Evolutionary conservation across 345 rosid genomes (phyloP).

Genomic region (Atalantia buxifolia): DNA sequence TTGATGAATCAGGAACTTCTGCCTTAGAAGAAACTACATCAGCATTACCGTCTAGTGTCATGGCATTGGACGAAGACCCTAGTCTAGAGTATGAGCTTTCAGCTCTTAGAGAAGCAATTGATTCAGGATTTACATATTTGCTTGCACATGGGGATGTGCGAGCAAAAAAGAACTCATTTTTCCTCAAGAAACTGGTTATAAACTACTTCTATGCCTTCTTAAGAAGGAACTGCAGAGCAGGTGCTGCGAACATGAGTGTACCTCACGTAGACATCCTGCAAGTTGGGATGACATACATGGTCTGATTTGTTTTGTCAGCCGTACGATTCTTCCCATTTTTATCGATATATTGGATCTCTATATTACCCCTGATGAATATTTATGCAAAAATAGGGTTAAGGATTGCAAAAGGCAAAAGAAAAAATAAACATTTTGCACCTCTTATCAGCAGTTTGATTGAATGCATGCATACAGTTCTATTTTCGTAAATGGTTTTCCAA

Average conservation of each 20-base stretch:
- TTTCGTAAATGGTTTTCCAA: too few relatives aligned
- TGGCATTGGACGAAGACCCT: constrained; percentile 64
- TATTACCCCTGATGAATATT: too few relatives aligned
- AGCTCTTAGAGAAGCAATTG: constrained; percentile 74
- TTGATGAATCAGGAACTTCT: constrained; percentile 31
- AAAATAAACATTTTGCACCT: background rate
- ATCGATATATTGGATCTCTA: background rate
- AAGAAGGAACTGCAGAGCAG: constrained; percentile 82
- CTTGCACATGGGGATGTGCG: constrained; percentile 77
- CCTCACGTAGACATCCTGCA: constrained; percentile 89
- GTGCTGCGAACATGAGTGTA: constrained; percentile 72
- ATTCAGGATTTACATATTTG: constrained; percentile 81
- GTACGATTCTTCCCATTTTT: background rate
- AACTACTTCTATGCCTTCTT: constrained; percentile 89
- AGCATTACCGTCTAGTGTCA: constrained; percentile 46
- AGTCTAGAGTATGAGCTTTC: constrained; percentile 80
- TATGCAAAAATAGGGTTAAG: background rate
- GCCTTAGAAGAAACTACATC: constrained; percentile 26
- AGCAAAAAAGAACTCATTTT: constrained; percentile 76
- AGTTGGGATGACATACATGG: constrained; percentile 92
- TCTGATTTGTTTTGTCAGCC: constrained; percentile 27
- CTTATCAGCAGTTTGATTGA: background rate
- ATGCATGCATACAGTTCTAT: background rate
- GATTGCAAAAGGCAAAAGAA: background rate
- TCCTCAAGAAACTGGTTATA: constrained; percentile 82